A percentile compares a stretch with the other conserved stretches of the same genome.
Conservation (phyloP, 495 filamentous ascomycete species). For the Aspergillus leporis region DNA sequence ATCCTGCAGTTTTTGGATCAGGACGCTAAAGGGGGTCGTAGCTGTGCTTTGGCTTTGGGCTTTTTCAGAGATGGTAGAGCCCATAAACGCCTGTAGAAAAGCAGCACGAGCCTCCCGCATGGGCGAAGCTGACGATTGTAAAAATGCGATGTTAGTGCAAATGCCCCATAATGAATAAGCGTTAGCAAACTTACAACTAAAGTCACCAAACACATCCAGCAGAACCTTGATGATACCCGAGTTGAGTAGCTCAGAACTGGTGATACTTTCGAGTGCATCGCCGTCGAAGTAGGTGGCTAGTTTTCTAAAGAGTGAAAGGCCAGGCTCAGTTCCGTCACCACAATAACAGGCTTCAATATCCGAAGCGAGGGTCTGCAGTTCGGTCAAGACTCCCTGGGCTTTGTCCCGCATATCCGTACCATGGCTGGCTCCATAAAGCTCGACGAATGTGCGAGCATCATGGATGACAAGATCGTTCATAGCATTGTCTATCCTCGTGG, state of each 20-base stretch:
- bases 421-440: slow-evolving; percentile 76
- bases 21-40: slow-evolving; percentile 82
- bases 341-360: slow-evolving; percentile 72
- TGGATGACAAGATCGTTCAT: slow-evolving; percentile 73
- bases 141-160: background rate
- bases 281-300: slow-evolving; percentile 88
- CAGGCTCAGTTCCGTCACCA: slow-evolving; percentile 45
- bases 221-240: slow-evolving; percentile 86
- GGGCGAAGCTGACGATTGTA: slow-evolving; percentile 17
- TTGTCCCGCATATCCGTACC: slow-evolving; percentile 72
- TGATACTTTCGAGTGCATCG: slow-evolving; percentile 86
- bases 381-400: slow-evolving; percentile 70
- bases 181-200: slow-evolving; percentile 36
- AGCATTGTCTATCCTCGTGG: slow-evolving; percentile 53
- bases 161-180: background rate
- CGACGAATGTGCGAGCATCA: slow-evolving; percentile 78
- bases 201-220: slow-evolving; percentile 76
- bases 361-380: slow-evolving; percentile 68
- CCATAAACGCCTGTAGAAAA: slow-evolving; percentile 97
- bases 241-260: slow-evolving; percentile 91
- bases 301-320: slow-evolving; percentile 67
- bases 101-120: slow-evolving; percentile 67
- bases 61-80: slow-evolving; percentile 59
- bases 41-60: slow-evolving; percentile 63
- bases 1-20: slow-evolving; percentile 94